phyloP scores from a whole-genome alignment of 805 yeast species.

The Clavispora fructus region DNA sequence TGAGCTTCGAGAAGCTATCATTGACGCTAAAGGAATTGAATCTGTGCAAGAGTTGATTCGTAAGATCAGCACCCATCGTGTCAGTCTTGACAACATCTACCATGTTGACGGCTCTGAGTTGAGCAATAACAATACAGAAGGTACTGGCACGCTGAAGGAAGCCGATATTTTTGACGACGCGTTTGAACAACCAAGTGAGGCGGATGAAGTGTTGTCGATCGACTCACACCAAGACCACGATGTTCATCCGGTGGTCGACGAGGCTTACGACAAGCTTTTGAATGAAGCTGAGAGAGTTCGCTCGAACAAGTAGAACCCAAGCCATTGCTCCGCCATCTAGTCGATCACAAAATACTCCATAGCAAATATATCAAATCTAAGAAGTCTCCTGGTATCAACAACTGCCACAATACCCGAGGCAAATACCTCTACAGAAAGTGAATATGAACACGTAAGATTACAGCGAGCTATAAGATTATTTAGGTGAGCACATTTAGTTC shows the following conservation, averaged over 20 bases:
- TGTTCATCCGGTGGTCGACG: constrained; percentile 52
- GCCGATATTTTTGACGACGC: constrained; percentile 4
- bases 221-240: constrained; percentile 21
- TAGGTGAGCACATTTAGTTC: constrained; percentile 20
- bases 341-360: no score
- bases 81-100: constrained; percentile 48
- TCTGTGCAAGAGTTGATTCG: constrained; percentile 63
- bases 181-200: constrained; percentile 1
- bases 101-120: constrained; percentile 9
- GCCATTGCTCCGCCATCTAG: no score
- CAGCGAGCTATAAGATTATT: constrained; percentile 1
- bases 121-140: background rate
- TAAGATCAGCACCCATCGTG: constrained; percentile 53
- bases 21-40: constrained; percentile 71
- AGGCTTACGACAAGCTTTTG: constrained; percentile 65
- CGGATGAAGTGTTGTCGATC: constrained; percentile 21
- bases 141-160: background rate
- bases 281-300: constrained; percentile 64
- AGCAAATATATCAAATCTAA: no score
- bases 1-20: constrained; percentile 54
- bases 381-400: no score
- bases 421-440: background rate
- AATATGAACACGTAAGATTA: background rate
- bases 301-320: constrained; percentile 33
- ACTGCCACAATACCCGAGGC: no score